Evolutionary conservation across 1,284 basidiomycete genomes (phyloP).

Genomic region (Porogramme epimiltina): DNA sequence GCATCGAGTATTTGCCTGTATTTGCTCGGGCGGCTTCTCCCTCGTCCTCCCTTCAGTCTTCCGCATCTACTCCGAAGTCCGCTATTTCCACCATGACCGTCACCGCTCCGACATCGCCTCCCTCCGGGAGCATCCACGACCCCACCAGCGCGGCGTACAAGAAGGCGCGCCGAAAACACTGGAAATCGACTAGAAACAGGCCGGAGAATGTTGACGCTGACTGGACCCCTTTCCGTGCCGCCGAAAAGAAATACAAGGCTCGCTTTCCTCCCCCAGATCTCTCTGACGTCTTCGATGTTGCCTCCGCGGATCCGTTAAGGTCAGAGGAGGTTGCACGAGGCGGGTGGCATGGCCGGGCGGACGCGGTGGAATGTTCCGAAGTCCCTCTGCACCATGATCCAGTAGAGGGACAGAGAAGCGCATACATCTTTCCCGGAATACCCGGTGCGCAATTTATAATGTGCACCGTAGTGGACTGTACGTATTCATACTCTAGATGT

Average conservation of each 20-base stretch:
- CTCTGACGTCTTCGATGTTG: slow-evolving; percentile 65
- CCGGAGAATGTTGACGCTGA: slow-evolving; percentile 42
- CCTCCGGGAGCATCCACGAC: slow-evolving; percentile 33
- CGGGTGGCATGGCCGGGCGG: slow-evolving; percentile 48
- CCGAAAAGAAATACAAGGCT: slow-evolving; percentile 78
- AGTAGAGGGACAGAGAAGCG: slow-evolving; percentile 31
- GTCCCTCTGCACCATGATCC: slow-evolving; percentile 26
- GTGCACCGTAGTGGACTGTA: slow-evolving; percentile 13
- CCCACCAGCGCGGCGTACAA: slow-evolving; percentile 57
- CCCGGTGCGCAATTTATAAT: slow-evolving; percentile 46
- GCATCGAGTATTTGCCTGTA: slow-evolving; percentile 9
- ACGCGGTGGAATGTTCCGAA: slow-evolving; percentile 38
- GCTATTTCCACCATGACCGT: slow-evolving; percentile 6
- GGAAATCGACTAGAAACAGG: slow-evolving; percentile 62
- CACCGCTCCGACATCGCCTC: slow-evolving; percentile 3
- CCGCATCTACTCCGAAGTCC: not conserved
- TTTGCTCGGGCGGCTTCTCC: slow-evolving; percentile 3
- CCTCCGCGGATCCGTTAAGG: slow-evolving; percentile 43
- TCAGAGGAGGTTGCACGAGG: slow-evolving; percentile 43
- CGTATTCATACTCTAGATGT: slow-evolving; percentile 27
- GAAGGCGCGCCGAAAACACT: slow-evolving; percentile 59
- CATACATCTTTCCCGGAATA: slow-evolving; percentile 54
- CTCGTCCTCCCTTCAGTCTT: not conserved
- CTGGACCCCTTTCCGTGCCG: slow-evolving; percentile 73
- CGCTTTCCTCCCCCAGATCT: slow-evolving; percentile 77